These are phyloP conservation scores for Phoma herbarum DNA, from an alignment of 2,329 filamentous ascomycete genomes.

Conservation along the genomic window DNA sequence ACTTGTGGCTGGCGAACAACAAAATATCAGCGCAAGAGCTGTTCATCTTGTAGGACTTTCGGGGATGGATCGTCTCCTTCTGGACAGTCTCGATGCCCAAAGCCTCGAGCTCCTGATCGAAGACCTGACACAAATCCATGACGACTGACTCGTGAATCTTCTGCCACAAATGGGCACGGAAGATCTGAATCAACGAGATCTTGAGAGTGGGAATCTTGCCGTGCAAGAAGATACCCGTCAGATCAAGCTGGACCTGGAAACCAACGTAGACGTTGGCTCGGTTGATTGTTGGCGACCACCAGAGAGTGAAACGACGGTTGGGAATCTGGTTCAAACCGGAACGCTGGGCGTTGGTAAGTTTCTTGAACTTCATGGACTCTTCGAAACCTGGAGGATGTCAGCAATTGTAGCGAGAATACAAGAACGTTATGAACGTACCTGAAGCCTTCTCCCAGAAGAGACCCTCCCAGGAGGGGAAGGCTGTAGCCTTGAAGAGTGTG, in stretches of 20 bases:
- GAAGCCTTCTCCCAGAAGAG: slow-evolving; percentile 84
- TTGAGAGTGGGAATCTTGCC: slow-evolving; percentile 98
- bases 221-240: slow-evolving; percentile 98
- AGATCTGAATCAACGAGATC: slow-evolving; percentile 98
- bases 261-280: slow-evolving; percentile 97
- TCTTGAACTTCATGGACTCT: slow-evolving; percentile 94
- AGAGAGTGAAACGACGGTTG: slow-evolving; percentile 96
- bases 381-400: slow-evolving; percentile 36
- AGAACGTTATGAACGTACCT: slow-evolving; percentile 8
- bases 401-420: not conserved
- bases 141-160: slow-evolving; percentile 99
- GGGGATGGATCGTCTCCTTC: slow-evolving; percentile 97
- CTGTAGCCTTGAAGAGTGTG: slow-evolving; percentile 94
- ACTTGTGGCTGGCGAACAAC: slow-evolving; percentile 96
- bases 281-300: slow-evolving; percentile 94
- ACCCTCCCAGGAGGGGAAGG: slow-evolving; percentile 96
- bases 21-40: slow-evolving; percentile 98
- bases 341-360: slow-evolving; percentile 94
- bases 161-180: slow-evolving; percentile 99
- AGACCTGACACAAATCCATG: slow-evolving; percentile 98
- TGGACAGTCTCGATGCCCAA: slow-evolving; percentile 97
- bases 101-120: slow-evolving; percentile 95
- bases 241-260: slow-evolving; percentile 98
- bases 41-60: slow-evolving; percentile 99
- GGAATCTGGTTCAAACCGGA: slow-evolving; percentile 98